Base-by-base conservation (phyloP, 78 protist species). In the Diacronema lutheri region DNA sequence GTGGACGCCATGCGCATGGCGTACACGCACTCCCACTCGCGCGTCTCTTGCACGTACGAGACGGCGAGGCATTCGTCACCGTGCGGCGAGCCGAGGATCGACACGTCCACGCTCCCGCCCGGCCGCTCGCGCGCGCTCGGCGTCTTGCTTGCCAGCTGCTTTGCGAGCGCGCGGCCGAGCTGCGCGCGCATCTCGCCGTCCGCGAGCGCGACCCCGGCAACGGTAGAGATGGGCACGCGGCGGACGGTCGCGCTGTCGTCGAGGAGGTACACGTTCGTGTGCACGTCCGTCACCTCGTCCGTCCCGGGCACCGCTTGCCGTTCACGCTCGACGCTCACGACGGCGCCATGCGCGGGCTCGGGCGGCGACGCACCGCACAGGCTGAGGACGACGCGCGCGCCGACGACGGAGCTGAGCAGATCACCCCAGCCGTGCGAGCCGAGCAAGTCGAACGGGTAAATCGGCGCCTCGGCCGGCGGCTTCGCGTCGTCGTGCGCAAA, bases 21-120 rank as follows among this genome's bases (percentile, higher is more conserved):
- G 62, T 74, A 74, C 62, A 4, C 3, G 81, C 81, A 74, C 44
- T 44, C 4, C 81, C 81, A 74, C 81, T 74, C 81, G 44, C 31
- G 16, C 13, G 65, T 16, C 7, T 46, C 13, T n/a, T 74, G n/a
- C 41, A 25, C 81, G 81, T 46, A 74, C 44, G 65, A 29, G 25
- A 55, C 62, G 40, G 1, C 44, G n/a, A 74, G 81, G 41, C 21
- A 19, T 6, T 29, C 31, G 56, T 35, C 38, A 16, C 33, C 76
- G 10, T 0, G 16, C 37, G 56, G 19, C 76, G n/a, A 0, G 46
- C 9, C 29, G 33, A 29, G 66, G 33, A 61, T 13, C 20, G 66
- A 26, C 26, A 61, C 33, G 33, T 19, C 26, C 66, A 29, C 26
- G 26, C 7, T 33, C 35, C 20, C 20, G 35, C 76, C 50, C 46